Evolutionary conservation across 345 rosid genomes (phyloP).

Genomic region (Pistacia atlantica): DNA sequence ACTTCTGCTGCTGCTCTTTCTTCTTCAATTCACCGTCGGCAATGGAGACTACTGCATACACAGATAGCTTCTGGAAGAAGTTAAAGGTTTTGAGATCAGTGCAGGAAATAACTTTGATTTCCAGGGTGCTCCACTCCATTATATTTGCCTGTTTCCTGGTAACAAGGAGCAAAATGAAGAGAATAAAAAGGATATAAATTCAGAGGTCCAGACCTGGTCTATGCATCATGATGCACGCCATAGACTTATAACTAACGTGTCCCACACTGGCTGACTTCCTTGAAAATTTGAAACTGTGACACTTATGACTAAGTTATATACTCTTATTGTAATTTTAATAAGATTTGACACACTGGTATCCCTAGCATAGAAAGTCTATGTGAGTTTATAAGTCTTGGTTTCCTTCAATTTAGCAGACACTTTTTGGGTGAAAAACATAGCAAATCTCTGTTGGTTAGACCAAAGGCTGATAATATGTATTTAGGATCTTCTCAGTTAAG

Average conservation of each 20-base stretch:
- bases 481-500: too few relatives aligned
- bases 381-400: too few relatives aligned
- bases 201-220: not conserved
- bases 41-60: slow-evolving; percentile 37
- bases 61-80: slow-evolving; percentile 46
- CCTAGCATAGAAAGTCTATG: too few relatives aligned
- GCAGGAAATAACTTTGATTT: slow-evolving; percentile 43
- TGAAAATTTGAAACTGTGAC: not conserved
- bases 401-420: too few relatives aligned
- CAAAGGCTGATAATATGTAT: too few relatives aligned
- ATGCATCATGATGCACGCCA: slow-evolving; percentile 1
- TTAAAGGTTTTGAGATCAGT: slow-evolving; percentile 47
- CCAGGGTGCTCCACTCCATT: slow-evolving; percentile 35
- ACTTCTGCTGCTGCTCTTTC: slow-evolving; percentile 17
- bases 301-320: not conserved
- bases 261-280: slow-evolving; percentile 13
- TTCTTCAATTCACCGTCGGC: slow-evolving; percentile 16
- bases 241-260: not conserved
- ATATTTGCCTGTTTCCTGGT: not conserved
- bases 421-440: too few relatives aligned
- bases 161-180: slow-evolving; percentile 15
- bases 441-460: too few relatives aligned
- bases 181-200: not conserved
- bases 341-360: too few relatives aligned
- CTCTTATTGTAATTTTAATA: too few relatives aligned